Base-by-base conservation (phyloP, 805 yeast genomes). In the Ogataea minuta region DNA sequence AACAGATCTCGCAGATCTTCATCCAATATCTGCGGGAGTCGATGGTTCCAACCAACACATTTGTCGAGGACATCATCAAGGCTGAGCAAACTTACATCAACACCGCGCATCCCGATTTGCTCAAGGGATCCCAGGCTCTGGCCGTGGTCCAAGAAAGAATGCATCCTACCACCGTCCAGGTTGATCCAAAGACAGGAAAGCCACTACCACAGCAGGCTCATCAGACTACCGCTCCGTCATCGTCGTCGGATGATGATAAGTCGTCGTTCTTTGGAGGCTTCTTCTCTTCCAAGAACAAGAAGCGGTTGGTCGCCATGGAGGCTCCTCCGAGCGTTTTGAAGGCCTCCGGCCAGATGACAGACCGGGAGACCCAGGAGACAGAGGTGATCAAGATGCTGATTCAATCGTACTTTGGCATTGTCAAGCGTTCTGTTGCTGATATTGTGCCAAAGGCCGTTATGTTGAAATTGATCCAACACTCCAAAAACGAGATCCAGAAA, bases 101-200 rank as follows among this genome's bases (percentile, higher is more conserved):
- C 66, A 93, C 99, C 4, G 98, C 96, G 2, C 99, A 93, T 60
- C 97, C 98, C 4, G 98, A 93, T 62, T 77, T 93, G 57, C 74
- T 93, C 53, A 90, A 86, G 62, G 99, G 99, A 32, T 83, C 95
- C 23, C 90, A 84, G 57, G 98, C 98, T 5, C 84, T 91, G 93
- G 80, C 85, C 4, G 81, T 88, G 62, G 96, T 93, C 23, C 81
- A 86, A 60, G 97, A 93, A 52, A 86, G 79, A 62, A 67, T 88
- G 64, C 93, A 79, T 54, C 86, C 87, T 15, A 83, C 81, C 47
- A 88, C 86, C 46, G 78, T 79, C 25, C 82, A 80, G 35, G 83
- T 87, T 38, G 95, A 86, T 63, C 93, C 95, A 42, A 86, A 88
- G 66, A 80, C 95, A 2, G 96, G 96, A 31, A 89, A 88, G 61